Conservation (phyloP, 2,329 filamentous ascomycete genomes). For the Tolypocladium endophyticum region DNA sequence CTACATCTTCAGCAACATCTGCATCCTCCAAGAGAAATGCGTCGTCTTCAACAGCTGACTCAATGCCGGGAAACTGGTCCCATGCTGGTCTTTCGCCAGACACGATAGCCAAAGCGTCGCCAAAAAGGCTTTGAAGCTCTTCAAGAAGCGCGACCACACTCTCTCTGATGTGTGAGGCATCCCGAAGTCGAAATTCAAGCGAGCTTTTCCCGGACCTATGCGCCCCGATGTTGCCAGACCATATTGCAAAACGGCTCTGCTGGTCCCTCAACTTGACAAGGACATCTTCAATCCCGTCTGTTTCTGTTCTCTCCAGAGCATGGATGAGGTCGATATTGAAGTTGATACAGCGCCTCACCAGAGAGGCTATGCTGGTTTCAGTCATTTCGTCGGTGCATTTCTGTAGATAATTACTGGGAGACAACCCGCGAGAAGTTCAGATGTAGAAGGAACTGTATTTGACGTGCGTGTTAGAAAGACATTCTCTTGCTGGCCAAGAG, state of each 20-base stretch:
- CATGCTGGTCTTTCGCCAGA: conserved; percentile 1
- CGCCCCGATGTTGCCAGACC: background rate
- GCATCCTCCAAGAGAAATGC: background rate
- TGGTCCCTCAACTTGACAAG: background rate
- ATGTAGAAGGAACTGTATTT: no score
- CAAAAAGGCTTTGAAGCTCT: background rate
- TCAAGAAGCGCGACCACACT: background rate
- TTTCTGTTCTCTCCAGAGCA: background rate
- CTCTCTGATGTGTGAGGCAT: background rate
- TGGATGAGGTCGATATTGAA: background rate
- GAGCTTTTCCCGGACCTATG: background rate
- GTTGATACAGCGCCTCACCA: background rate
- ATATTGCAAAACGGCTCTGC: background rate
- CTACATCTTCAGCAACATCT: background rate
- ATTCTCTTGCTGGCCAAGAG: no score
- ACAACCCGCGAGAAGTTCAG: no score
- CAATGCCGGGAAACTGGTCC: background rate
- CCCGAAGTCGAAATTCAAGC: background rate
- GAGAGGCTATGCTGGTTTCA: background rate
- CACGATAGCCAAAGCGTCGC: background rate
- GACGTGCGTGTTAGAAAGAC: background rate
- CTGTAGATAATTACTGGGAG: background rate
- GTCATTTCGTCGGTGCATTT: background rate
- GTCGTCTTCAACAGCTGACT: background rate
- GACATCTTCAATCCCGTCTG: background rate